These are phyloP conservation scores for Daldinia vernicosa DNA, from an alignment of 495 filamentous ascomycete species.

Conservation along the genomic window DNA sequence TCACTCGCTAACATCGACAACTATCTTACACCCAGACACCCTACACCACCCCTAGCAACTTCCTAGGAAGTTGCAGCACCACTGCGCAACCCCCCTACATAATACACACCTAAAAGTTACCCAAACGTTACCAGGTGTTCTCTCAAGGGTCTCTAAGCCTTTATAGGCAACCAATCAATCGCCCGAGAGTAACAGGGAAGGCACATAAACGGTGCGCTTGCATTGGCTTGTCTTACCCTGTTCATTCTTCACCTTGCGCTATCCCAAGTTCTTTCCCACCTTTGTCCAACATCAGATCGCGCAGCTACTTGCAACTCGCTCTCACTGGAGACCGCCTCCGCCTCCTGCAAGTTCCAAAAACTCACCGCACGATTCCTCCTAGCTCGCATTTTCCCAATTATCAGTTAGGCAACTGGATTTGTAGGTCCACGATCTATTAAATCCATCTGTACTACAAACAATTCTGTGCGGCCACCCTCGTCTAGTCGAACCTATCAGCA, in stretches of 20 bases:
- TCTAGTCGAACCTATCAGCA: slow-evolving; percentile 7
- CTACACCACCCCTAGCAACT: slow-evolving; percentile 5
- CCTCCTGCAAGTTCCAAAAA: slow-evolving; percentile 18
- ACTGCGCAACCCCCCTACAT: slow-evolving; percentile 2
- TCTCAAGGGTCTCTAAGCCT: slow-evolving; percentile 27
- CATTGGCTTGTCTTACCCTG: slow-evolving; percentile 32
- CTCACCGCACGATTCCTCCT: slow-evolving; percentile 27
- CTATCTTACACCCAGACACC: slow-evolving; percentile 3
- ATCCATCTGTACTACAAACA: not conserved
- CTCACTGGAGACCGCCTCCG: slow-evolving; percentile 31
- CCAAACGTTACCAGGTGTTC: slow-evolving; percentile 22
- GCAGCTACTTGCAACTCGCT: slow-evolving; percentile 11
- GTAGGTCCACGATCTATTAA: slow-evolving; percentile 21
- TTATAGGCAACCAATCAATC: slow-evolving; percentile 35
- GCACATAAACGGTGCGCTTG: slow-evolving; percentile 39
- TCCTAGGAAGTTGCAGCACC: not conserved
- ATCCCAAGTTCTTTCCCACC: slow-evolving; percentile 18
- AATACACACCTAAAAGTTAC: slow-evolving; percentile 11
- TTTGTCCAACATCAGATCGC: slow-evolving; percentile 19
- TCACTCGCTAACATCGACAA: slow-evolving; percentile 3
- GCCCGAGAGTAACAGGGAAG: slow-evolving; percentile 22
- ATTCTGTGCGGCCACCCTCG: slow-evolving; percentile 11
- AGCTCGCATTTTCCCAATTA: slow-evolving; percentile 1
- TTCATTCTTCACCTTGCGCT: slow-evolving; percentile 38
- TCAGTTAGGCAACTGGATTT: slow-evolving; percentile 13